Conservation (phyloP, 768 basidiomycete species). For the Leucosporidium yakuticum region DNA sequence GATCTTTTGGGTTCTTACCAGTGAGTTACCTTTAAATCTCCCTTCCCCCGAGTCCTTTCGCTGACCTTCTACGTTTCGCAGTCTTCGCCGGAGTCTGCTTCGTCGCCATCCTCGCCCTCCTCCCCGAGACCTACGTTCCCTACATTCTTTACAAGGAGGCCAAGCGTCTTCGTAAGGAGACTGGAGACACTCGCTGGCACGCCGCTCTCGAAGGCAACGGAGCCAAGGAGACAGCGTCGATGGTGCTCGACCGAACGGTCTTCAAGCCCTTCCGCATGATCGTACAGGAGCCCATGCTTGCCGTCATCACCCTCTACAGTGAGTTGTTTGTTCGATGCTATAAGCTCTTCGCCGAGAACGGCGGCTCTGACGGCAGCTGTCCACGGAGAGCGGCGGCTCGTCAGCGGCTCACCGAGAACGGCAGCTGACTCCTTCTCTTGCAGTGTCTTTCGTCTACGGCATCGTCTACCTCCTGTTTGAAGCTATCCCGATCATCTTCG, state of each 20-base stretch:
- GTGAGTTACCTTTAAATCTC: conserved; percentile 1
- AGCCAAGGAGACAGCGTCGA: neutral
- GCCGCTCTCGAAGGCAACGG: conserved; percentile 23
- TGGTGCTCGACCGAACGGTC: conserved; percentile 25
- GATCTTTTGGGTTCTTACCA: conserved; percentile 33
- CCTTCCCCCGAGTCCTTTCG: neutral
- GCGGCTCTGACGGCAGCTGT: too few species aligned
- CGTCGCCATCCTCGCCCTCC: conserved; percentile 25
- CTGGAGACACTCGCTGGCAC: conserved; percentile 38
- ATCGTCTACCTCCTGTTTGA: conserved; percentile 42
- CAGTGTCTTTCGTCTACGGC: conserved; percentile 25
- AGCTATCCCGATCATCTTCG: conserved; percentile 42
- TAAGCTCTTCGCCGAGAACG: too few species aligned
- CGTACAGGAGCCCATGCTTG: conserved; percentile 40
- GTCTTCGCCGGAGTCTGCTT: conserved; percentile 32
- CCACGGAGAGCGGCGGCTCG: too few species aligned
- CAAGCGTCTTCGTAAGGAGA: conserved; percentile 36
- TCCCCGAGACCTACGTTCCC: conserved; percentile 36
- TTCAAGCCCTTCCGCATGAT: conserved; percentile 39
- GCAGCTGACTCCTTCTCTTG: neutral
- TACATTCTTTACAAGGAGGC: conserved; percentile 34
- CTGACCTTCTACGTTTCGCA: neutral
- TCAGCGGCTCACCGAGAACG: too few species aligned
- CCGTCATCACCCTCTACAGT: conserved; percentile 35
- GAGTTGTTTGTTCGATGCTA: neutral